Evolutionary conservation across 352 stramenopile species (phyloP).

Genomic region (Blastocystis sp.): DNA sequence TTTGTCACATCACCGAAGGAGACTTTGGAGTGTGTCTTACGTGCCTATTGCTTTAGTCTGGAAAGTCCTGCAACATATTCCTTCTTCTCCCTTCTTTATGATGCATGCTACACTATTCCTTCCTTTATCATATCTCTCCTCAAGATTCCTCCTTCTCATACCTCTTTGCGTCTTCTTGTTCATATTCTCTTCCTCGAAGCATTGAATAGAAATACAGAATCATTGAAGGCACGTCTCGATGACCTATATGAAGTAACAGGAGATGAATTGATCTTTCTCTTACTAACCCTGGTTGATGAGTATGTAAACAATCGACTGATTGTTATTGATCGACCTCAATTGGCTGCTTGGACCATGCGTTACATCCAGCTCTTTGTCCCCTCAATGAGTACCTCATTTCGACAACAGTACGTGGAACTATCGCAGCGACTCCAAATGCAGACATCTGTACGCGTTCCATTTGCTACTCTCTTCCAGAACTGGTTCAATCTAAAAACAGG

Average conservation of each 20-base stretch:
- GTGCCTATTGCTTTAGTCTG: background rate
- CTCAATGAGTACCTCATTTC: background rate
- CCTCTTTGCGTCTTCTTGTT: background rate
- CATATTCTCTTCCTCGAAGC: constrained; percentile 9
- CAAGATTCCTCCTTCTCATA: background rate
- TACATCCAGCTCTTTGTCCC: background rate
- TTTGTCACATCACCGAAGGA: background rate
- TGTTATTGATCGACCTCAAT: background rate
- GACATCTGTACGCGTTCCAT: background rate
- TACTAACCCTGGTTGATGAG: background rate
- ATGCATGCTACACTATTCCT: constrained; percentile 19
- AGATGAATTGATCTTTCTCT: background rate
- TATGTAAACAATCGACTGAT: background rate
- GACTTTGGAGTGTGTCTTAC: background rate
- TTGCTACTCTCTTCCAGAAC: background rate
- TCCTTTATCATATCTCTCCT: background rate
- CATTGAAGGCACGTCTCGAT: background rate
- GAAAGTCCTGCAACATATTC: background rate
- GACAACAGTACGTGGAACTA: background rate
- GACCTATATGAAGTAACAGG: background rate
- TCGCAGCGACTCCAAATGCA: background rate
- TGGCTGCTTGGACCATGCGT: background rate
- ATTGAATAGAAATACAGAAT: background rate
- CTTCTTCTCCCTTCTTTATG: constrained; percentile 29
- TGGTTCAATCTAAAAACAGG: background rate